Percentiles rank a stretch among this genome's conserved stretches.
Evolutionary conservation across 306 rosid genomes (phyloP).

Genomic region (Cucumis hystrix): DNA sequence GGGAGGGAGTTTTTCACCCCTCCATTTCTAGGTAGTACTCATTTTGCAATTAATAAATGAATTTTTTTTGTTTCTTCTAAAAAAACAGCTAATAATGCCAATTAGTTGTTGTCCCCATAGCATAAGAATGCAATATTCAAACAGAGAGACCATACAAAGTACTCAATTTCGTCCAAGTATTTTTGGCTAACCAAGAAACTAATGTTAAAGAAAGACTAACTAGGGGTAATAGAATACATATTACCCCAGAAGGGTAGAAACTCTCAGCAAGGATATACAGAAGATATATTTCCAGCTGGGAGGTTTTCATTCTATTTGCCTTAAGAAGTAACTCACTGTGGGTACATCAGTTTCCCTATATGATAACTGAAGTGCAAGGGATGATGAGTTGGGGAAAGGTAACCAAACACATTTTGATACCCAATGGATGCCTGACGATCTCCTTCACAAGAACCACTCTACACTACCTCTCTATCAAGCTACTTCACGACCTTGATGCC

Average conservation of each 20-base stretch:
- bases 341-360: not conserved
- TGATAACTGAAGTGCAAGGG: not conserved
- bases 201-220: not conserved
- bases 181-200: not conserved
- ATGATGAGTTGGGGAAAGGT: not conserved
- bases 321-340: not conserved
- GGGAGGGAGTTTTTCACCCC: too few relatives aligned
- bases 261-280: not conserved
- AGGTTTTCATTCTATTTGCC: not conserved
- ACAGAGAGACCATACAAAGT: not conserved
- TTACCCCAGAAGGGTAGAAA: not conserved
- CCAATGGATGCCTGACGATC: not conserved
- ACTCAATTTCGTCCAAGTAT: not conserved
- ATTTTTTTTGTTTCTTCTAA: too few relatives aligned
- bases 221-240: not conserved
- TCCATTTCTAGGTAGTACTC: too few relatives aligned
- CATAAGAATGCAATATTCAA: not conserved
- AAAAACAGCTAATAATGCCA: too few relatives aligned
- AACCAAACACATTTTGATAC: not conserved
- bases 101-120: not conserved
- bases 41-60: too few relatives aligned
- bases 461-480: not conserved
- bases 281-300: not conserved
- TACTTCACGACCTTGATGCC: not conserved
- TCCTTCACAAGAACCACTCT: not conserved